A percentile compares a stretch with the other conserved stretches of the same genome.
These are phyloP conservation scores for Leccinum boreale DNA, from an alignment of 768 basidiomycete species.

Conservation along the genomic window DNA sequence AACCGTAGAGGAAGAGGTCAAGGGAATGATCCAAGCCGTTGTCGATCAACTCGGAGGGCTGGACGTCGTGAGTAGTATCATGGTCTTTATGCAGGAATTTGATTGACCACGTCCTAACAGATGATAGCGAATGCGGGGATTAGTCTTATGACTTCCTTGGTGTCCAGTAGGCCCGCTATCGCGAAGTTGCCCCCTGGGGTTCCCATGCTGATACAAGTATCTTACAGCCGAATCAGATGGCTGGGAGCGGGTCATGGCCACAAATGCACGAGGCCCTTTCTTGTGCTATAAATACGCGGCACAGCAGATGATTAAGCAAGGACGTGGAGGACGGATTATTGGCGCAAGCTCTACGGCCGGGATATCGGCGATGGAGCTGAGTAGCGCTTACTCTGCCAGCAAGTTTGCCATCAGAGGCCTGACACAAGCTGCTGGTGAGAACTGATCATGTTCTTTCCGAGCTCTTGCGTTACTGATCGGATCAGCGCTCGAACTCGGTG, in stretches of 20 bases:
- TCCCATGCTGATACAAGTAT: neutral
- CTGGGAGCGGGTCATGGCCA: neutral
- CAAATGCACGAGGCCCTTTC: neutral
- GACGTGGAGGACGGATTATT: neutral
- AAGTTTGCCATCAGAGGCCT: slow-evolving; percentile 43
- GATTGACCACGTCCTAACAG: neutral
- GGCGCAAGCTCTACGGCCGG: neutral
- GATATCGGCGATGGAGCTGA: neutral
- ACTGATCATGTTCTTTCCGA: neutral
- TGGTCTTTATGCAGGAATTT: neutral
- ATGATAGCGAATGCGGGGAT: slow-evolving; percentile 16
- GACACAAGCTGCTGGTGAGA: slow-evolving; percentile 38
- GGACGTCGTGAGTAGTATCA: slow-evolving; percentile 1
- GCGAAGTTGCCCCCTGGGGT: neutral
- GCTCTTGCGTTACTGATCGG: neutral
- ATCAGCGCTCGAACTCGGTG: neutral
- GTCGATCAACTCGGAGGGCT: neutral
- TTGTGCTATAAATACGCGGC: neutral
- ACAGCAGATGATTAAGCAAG: neutral
- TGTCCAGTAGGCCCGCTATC: neutral
- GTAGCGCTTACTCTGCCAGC: slow-evolving; percentile 30
- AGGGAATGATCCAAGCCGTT: neutral
- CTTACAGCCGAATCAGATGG: neutral
- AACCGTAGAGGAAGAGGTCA: neutral
- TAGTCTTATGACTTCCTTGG: neutral